Base-by-base conservation (phyloP, 306 rosid genomes). In the Luffa acutangula region DNA sequence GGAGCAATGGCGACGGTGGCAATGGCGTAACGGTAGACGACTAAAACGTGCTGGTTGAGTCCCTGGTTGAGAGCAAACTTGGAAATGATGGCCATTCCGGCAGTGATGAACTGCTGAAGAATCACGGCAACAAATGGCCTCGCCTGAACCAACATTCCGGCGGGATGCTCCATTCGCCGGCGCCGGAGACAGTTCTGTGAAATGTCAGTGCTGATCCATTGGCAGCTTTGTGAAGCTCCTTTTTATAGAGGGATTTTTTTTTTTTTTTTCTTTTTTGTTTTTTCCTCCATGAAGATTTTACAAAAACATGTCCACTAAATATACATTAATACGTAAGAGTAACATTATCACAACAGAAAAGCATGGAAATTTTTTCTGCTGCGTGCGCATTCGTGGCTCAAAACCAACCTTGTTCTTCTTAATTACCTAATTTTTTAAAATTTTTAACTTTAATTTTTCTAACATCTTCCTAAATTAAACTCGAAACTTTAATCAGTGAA, bases 1-100 rank as follows among this genome's bases (percentile, higher is more conserved):
- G 87, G 89, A 78, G 83, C 74, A 2, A 86, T 41, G 41, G 81
- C 46, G n/a, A 72, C 18, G 36, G 83, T 25, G 49, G 89, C 87
- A 76, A 79, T 54, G 58, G 83, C 77, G 77, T 78, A 75, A 10
- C 85, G 79, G 5, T 83, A 86, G 25, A 51, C 81, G 8, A 81
- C 78, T 33, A 83, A 79, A 6, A 84, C 78, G 54, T 81, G 85
- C 39, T 81, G 83, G 64, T 79, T 86, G 85, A 53, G 81, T 13
- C 89, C 89, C 12, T 83, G 51, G 60, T 83, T 83, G 12, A 86
- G 75, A 52, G 87, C 83, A 25, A 76, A 37, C 78, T 69, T 84
- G 12, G 80, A 37, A 73, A 86, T 75, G 43, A 86, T 76, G 18
- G 46, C 41, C 60, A 81, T 46, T 48, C 86, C 87, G 20, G 89